These are phyloP conservation scores for Apiospora saccharicola DNA, from an alignment of 2,329 filamentous ascomycete species.

Conservation along the genomic window DNA sequence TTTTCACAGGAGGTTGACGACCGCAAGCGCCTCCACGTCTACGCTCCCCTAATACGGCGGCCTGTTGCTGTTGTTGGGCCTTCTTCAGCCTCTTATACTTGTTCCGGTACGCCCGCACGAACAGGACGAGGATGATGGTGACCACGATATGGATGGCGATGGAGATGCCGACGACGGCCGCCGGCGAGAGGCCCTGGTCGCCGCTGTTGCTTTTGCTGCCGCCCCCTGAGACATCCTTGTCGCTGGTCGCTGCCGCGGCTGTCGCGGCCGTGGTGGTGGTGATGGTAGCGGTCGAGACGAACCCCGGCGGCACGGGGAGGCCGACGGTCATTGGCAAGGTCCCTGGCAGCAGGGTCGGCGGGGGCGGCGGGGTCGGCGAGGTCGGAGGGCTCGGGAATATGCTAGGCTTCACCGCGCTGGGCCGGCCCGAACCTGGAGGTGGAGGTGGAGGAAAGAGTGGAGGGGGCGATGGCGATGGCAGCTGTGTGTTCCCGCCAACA, in stretches of 20 bases:
- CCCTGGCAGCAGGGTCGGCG: too few species aligned
- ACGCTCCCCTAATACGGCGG: not conserved
- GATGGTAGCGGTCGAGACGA: not conserved
- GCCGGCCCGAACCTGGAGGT: too few species aligned
- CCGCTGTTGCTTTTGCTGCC: not conserved
- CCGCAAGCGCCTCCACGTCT: not conserved
- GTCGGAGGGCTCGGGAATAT: too few species aligned
- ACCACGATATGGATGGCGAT: conserved; percentile 1
- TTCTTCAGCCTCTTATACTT: not conserved
- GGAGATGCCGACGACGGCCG: not conserved
- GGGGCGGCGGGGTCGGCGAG: not conserved
- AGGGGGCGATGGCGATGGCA: not conserved
- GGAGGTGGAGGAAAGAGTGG: not conserved
- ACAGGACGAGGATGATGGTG: not conserved
- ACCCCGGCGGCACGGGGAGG: not conserved
- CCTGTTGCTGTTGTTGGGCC: not conserved
- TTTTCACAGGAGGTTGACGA: not conserved
- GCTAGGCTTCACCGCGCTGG: too few species aligned
- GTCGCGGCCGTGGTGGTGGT: not conserved
- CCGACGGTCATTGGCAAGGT: not conserved
- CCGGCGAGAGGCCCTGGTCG: not conserved
- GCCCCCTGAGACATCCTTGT: too few species aligned
- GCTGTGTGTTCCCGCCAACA: not conserved
- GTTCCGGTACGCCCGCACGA: not conserved
- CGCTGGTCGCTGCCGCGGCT: not conserved